Percentiles rank a stretch among this genome's conserved stretches.
phyloP scores from a whole-genome alignment of 2,329 filamentous ascomycete genomes.

The Fusarium redolens region DNA sequence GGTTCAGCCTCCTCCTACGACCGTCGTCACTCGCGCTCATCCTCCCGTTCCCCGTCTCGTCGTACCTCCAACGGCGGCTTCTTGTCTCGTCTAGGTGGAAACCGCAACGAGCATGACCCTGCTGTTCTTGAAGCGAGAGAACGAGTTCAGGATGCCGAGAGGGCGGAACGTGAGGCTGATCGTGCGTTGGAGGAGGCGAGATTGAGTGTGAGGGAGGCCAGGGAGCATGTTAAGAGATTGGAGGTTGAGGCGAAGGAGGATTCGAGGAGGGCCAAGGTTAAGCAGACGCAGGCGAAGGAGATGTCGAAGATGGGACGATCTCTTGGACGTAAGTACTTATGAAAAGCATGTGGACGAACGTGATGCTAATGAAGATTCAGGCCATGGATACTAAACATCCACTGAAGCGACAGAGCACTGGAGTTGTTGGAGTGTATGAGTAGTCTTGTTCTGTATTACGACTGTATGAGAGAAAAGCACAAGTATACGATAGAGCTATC shows the following conservation, averaged over 20 bases:
- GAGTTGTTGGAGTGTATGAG: background rate
- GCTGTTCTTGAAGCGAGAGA: conserved; percentile 71
- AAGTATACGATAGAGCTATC: background rate
- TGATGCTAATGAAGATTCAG: too few species aligned
- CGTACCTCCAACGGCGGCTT: conserved; percentile 47
- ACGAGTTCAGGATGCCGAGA: conserved; percentile 70
- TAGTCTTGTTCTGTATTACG: conserved; percentile 5
- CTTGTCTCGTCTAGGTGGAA: conserved; percentile 58
- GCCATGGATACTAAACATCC: conserved; percentile 16
- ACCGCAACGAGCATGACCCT: conserved; percentile 65
- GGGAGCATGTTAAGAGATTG: conserved; percentile 70
- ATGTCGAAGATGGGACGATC: conserved; percentile 76
- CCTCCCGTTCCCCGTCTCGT: conserved; percentile 23
- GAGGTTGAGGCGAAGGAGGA: conserved; percentile 75
- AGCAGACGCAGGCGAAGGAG: conserved; percentile 72
- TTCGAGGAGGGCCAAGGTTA: conserved; percentile 73
- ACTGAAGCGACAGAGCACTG: fast-evolving
- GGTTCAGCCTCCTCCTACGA: conserved; percentile 32
- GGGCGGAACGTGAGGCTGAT: conserved; percentile 73
- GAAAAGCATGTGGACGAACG: too few species aligned
- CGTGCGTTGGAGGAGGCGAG: conserved; percentile 69
- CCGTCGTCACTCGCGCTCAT: conserved; percentile 18
- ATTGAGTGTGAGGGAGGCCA: conserved; percentile 69
- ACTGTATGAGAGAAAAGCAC: conserved; percentile 22
- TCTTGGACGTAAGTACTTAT: conserved; percentile 66